Base-by-base conservation (phyloP, 1,284 basidiomycete genomes). In the Athelia sp. region DNA sequence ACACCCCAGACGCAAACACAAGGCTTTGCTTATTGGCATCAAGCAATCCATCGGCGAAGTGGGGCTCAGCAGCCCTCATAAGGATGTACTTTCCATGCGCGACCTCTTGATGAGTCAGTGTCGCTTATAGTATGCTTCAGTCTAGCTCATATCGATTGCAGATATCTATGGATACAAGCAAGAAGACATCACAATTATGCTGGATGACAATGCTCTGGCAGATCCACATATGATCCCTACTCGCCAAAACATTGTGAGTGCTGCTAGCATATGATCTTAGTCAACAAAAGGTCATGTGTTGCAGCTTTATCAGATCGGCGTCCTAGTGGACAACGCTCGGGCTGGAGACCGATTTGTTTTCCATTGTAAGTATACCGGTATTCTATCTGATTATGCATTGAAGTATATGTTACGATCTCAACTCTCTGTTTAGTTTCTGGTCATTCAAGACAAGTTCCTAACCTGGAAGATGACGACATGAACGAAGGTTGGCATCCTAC, bases 351-450 rank as follows among this genome's bases (percentile, higher is more conserved):
- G 45, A 17, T 55, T 53, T 43, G 51, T 56, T n/a, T 47, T 56
- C 29, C 52, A 56, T 43, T 56, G 55, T 56, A 50, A 50, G 53
- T 46, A 14, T n/a, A n/a, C n/a, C n/a, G n/a, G n/a, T n/a, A n/a
- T n/a, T n/a, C n/a, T n/a, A n/a, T n/a, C n/a, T n/a, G n/a, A n/a
- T n/a, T n/a, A n/a, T n/a, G n/a, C n/a, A n/a, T n/a, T n/a, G n/a
- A n/a, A n/a, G n/a, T n/a, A n/a, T n/a, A n/a, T n/a, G n/a, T n/a
- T n/a, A n/a, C n/a, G n/a, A n/a, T n/a, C n/a, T n/a, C n/a, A n/a
- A n/a, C 10, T 18, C 14, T 1, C 23, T 6, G 21, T 3, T 19
- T n/a, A 55, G 54, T 46, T 31, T 52, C 50, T 26, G 54, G 54
- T 14, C 54, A 56, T 45, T 50, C 50, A 15, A 21, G 38, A 8